These are phyloP conservation scores for Flaveria linearis DNA, from an alignment of 129 eudicot genomes.

Conservation along the genomic window DNA sequence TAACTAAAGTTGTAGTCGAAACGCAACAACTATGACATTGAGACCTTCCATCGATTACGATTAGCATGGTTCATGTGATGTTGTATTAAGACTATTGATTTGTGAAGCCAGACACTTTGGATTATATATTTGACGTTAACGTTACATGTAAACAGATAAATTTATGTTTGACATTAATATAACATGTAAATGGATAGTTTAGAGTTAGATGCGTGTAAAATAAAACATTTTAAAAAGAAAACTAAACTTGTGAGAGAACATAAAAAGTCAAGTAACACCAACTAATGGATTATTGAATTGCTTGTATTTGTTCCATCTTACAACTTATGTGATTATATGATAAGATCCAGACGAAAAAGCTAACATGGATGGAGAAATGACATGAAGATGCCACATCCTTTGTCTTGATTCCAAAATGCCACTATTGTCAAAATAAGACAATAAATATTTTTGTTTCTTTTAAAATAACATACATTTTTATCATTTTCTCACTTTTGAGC, in stretches of 20 bases:
- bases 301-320: background rate
- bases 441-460: background rate
- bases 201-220: background rate
- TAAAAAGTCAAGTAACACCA: background rate
- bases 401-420: background rate
- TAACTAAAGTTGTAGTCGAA: background rate
- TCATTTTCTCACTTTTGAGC: background rate
- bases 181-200: background rate
- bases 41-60: background rate
- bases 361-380: background rate
- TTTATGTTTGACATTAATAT: background rate
- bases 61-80: background rate
- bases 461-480: background rate
- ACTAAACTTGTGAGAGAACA: background rate
- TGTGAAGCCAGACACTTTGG: background rate
- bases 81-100: background rate
- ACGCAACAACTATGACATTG: background rate
- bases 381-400: background rate
- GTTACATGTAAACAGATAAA: background rate
- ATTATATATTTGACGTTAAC: background rate
- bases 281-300: background rate
- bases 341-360: background rate
- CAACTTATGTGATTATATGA: background rate
- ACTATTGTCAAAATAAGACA: background rate
- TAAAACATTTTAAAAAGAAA: background rate